These are phyloP conservation scores for Harrya chromipes DNA, from an alignment of 768 basidiomycete genomes.

Conservation along the genomic window DNA sequence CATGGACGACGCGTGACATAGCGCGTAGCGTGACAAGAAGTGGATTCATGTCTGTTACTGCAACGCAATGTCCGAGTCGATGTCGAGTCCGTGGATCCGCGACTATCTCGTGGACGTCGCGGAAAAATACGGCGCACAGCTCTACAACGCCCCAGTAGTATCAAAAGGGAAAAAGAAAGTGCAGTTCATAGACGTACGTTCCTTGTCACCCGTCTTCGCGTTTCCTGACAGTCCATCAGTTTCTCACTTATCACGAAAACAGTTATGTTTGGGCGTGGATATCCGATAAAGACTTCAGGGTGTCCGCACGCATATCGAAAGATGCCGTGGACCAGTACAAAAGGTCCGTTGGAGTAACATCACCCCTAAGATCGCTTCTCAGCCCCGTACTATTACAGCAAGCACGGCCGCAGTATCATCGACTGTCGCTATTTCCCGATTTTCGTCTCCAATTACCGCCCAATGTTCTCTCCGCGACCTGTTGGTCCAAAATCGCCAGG, in stretches of 20 bases:
- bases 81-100: constrained; percentile 53
- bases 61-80: constrained; percentile 35
- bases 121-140: constrained; percentile 48
- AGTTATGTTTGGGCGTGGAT: constrained; percentile 60
- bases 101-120: constrained; percentile 49
- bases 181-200: constrained; percentile 55
- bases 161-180: constrained; percentile 46
- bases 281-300: constrained; percentile 52
- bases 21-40: constrained; percentile 13
- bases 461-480: constrained; percentile 54
- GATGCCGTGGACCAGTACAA: constrained; percentile 47
- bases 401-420: constrained; percentile 37
- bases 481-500: constrained; percentile 27
- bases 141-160: constrained; percentile 20
- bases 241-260: constrained; percentile 48
- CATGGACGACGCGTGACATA: constrained; percentile 16
- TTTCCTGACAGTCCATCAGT: constrained; percentile 37
- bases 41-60: background rate
- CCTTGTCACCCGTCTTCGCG: background rate
- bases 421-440: constrained; percentile 47
- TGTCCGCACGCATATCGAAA: constrained; percentile 55
- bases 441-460: constrained; percentile 47
- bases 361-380: background rate
- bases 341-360: constrained; percentile 29
- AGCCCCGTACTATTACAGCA: constrained; percentile 15